Conservation (phyloP, 2,329 filamentous ascomycete species). For the Alternaria tenuissima region DNA sequence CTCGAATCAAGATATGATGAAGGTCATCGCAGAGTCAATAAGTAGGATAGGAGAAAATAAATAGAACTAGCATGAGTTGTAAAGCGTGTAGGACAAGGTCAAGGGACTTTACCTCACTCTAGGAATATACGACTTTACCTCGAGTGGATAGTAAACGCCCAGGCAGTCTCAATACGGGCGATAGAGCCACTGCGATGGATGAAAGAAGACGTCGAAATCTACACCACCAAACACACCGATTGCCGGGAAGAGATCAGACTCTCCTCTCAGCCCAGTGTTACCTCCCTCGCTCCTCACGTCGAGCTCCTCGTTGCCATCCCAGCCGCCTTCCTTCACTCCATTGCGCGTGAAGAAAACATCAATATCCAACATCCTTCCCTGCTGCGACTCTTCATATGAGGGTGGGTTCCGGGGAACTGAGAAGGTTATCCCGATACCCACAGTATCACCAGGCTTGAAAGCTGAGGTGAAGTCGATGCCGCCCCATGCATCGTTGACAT, state of each 20-base stretch:
- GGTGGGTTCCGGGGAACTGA: conserved; percentile 50
- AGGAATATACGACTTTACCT: not conserved
- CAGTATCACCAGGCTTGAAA: conserved; percentile 70
- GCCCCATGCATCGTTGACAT: conserved; percentile 77
- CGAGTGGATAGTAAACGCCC: not conserved
- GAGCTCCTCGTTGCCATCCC: conserved; percentile 78
- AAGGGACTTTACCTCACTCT: not conserved
- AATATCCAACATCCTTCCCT: conserved; percentile 53
- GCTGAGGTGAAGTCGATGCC: conserved; percentile 72
- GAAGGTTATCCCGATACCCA: conserved; percentile 77
- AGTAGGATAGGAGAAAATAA: not conserved
- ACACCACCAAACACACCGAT: conserved; percentile 76
- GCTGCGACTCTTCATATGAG: conserved; percentile 38
- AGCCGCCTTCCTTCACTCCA: conserved; percentile 66
- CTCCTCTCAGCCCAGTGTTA: conserved; percentile 73
- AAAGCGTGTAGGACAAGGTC: not conserved
- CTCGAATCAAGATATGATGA: not conserved
- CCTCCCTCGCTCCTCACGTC: conserved; percentile 69
- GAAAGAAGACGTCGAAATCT: conserved; percentile 72
- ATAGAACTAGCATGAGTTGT: not conserved
- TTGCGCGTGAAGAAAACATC: conserved; percentile 76
- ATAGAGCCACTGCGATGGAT: conserved; percentile 66
- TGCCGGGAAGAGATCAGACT: conserved; percentile 74
- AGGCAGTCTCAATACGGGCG: conserved; percentile 27
- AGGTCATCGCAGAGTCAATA: not conserved